phyloP scores from a whole-genome alignment of 148 eudicot genomes.

The Nyssa sinensis region DNA sequence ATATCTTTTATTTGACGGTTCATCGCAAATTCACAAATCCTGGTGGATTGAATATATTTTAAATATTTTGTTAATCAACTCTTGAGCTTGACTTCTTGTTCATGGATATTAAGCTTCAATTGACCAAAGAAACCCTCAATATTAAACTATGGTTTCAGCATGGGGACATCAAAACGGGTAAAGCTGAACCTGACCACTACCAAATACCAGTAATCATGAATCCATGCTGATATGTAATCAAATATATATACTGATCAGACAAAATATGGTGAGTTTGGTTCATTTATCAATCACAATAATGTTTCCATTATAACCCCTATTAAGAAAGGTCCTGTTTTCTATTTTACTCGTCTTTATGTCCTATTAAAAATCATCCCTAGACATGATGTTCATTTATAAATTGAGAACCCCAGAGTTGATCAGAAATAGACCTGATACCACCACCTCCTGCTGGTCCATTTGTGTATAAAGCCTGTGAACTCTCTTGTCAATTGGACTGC shows the following conservation, averaged over 20 bases:
- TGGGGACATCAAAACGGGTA: background rate
- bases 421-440: constrained; percentile 71
- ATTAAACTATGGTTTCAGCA: background rate
- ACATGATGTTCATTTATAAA: no score
- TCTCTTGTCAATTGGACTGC: constrained; percentile 73
- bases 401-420: constrained; percentile 1
- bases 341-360: constrained; percentile 60
- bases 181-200: background rate
- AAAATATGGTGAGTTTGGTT: background rate
- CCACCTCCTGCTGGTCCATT: constrained; percentile 99
- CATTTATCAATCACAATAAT: background rate
- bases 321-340: constrained; percentile 81
- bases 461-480: constrained; percentile 86
- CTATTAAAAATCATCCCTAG: no score
- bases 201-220: background rate
- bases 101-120: background rate
- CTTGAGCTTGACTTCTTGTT: background rate
- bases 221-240: background rate
- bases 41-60: no score
- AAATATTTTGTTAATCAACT: background rate
- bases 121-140: background rate
- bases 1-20: no score
- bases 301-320: background rate
- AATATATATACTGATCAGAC: background rate
- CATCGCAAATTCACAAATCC: no score